Percentiles rank a stretch among this genome's conserved stretches.
Conservation (phyloP, 257 asterid genomes). For the Nicotiana otophora region DNA sequence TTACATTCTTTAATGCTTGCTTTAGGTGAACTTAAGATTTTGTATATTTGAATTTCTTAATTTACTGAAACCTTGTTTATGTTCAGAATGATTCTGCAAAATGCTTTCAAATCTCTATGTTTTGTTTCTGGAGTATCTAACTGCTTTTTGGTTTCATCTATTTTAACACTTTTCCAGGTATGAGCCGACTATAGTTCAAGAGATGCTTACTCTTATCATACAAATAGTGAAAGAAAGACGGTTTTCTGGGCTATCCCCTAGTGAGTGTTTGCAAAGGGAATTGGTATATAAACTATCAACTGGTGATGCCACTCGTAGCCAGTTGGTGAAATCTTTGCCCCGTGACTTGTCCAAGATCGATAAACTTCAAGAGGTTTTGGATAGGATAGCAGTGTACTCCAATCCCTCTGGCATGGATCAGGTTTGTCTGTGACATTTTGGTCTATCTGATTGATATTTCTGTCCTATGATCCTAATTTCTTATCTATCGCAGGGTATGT, state of each 20-base stretch:
- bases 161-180: constrained; percentile 38
- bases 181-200: constrained; percentile 71
- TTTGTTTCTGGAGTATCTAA: not conserved
- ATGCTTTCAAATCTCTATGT: not conserved
- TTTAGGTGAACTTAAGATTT: not conserved
- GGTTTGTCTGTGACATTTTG: constrained; percentile 42
- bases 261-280: constrained; percentile 77
- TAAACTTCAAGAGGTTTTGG: constrained; percentile 72
- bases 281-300: constrained; percentile 74
- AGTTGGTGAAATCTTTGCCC: constrained; percentile 85
- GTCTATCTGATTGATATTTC: not conserved
- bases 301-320: constrained; percentile 93
- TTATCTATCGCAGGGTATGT: constrained; percentile 64
- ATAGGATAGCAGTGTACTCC: constrained; percentile 77
- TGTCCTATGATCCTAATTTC: constrained; percentile 12
- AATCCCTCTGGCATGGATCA: constrained; percentile 94
- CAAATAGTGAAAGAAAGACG: constrained; percentile 91
- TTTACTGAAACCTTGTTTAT: not conserved
- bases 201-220: constrained; percentile 81
- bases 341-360: constrained; percentile 75
- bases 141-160: not conserved
- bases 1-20: not conserved
- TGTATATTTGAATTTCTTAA: not conserved
- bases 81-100: not conserved
- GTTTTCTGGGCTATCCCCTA: constrained; percentile 76